Conservation (phyloP, 768 basidiomycete species). For the Termitomyces sp. region DNA sequence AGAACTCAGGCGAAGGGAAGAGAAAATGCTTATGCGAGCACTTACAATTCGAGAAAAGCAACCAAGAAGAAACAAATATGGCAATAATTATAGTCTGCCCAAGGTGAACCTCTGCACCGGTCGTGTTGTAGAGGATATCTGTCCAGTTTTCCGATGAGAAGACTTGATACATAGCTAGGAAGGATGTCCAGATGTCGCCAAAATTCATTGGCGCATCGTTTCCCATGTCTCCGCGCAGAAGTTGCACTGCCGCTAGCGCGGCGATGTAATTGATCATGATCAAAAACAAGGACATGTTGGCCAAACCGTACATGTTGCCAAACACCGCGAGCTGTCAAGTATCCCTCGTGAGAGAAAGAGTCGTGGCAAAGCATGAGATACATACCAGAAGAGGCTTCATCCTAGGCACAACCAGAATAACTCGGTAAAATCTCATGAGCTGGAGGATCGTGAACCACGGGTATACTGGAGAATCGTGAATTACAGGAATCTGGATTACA, state of each 20-base stretch:
- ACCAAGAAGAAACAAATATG: conserved; percentile 77
- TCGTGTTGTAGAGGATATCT: conserved; percentile 61
- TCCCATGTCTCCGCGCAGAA: conserved; percentile 79
- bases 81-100: conserved; percentile 70
- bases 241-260: conserved; percentile 77
- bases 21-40: conserved; percentile 12
- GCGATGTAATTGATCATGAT: conserved; percentile 84
- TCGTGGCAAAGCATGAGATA: not conserved
- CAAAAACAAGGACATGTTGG: conserved; percentile 91
- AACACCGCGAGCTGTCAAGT: conserved; percentile 71
- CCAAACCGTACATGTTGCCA: conserved; percentile 86
- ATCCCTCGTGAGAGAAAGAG: not conserved
- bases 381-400: conserved; percentile 84
- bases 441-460: conserved; percentile 92
- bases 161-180: conserved; percentile 83
- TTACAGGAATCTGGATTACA: conserved; percentile 81
- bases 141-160: conserved; percentile 97
- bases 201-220: conserved; percentile 61
- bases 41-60: conserved; percentile 91
- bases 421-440: conserved; percentile 83
- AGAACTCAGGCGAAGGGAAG: not conserved
- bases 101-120: conserved; percentile 54
- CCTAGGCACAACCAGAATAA: conserved; percentile 84
- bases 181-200: conserved; percentile 78
- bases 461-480: conserved; percentile 62